Percentiles rank a stretch among this genome's conserved stretches.
These are phyloP conservation scores for Lasiodiplodia hormozganensis DNA, from an alignment of 2,329 filamentous ascomycete species.

Conservation along the genomic window DNA sequence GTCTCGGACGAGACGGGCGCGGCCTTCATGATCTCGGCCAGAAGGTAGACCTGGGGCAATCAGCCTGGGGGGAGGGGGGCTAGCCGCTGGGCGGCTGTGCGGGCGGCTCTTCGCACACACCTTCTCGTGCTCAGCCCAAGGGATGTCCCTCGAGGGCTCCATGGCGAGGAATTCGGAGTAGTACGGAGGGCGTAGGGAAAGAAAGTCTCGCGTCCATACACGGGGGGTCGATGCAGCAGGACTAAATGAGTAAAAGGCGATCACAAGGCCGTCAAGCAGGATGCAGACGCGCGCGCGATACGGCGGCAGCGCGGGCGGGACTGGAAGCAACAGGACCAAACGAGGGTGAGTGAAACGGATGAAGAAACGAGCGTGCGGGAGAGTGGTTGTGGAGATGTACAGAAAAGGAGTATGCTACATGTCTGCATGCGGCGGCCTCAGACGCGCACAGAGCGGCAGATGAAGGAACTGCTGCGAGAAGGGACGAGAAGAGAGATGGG, in stretches of 20 bases:
- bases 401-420: conserved; percentile 28
- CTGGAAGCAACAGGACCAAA: conserved; percentile 36
- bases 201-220: conserved; percentile 34
- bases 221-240: conserved; percentile 40
- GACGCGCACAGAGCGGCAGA: conserved; percentile 21
- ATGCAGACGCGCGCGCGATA: conserved; percentile 30
- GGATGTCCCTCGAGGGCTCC: conserved; percentile 51
- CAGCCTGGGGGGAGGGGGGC: conserved; percentile 25
- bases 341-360: conserved; percentile 41
- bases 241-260: conserved; percentile 45
- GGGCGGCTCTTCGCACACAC: conserved; percentile 40
- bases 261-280: conserved; percentile 39
- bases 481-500: conserved; percentile 26
- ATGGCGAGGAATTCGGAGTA: conserved; percentile 40
- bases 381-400: conserved; percentile 28
- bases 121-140: conserved; percentile 57
- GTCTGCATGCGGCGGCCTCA: conserved; percentile 25
- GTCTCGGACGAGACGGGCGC: conserved; percentile 52
- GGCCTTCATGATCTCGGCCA: conserved; percentile 61
- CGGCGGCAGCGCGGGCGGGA: conserved; percentile 30
- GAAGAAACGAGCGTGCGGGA: conserved; percentile 37
- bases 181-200: conserved; percentile 39
- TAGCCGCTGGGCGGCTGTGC: conserved; percentile 7
- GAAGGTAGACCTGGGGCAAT: conserved; percentile 47
- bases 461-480: conserved; percentile 27